Evolutionary conservation across 495 filamentous ascomycete genomes (phyloP).

Genomic region (Letharia columbiana): DNA sequence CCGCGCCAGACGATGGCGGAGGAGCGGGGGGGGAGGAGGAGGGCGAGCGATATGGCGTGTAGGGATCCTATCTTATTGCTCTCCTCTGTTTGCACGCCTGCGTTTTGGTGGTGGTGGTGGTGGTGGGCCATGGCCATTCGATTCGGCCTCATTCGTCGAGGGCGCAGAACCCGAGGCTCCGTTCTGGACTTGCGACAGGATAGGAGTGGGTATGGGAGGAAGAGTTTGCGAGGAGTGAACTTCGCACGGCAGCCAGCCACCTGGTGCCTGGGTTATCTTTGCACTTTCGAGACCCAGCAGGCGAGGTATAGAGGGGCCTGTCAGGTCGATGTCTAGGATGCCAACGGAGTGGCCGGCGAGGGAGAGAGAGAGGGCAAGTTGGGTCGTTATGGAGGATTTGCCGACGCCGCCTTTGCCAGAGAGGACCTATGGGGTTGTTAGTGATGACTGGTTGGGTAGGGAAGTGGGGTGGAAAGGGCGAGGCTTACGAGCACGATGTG

Average conservation of each 20-base stretch:
- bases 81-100: not conserved
- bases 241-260: slow-evolving; percentile 81
- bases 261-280: slow-evolving; percentile 81
- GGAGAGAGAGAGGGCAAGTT: slow-evolving; percentile 84
- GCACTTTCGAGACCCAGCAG: slow-evolving; percentile 81
- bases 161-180: no score
- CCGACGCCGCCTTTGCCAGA: slow-evolving; percentile 97
- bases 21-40: slow-evolving; percentile 71
- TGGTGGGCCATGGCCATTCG: not conserved
- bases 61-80: slow-evolving; percentile 48
- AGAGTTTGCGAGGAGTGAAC: slow-evolving; percentile 51
- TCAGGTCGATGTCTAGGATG: slow-evolving; percentile 92
- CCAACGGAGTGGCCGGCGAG: slow-evolving; percentile 79
- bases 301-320: slow-evolving; percentile 90
- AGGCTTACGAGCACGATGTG: slow-evolving; percentile 44
- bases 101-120: slow-evolving; percentile 13
- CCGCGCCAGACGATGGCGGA: slow-evolving; percentile 96
- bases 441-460: slow-evolving; percentile 35
- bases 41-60: slow-evolving; percentile 86
- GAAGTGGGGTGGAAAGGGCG: slow-evolving; percentile 36
- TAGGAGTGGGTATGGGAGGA: slow-evolving; percentile 9
- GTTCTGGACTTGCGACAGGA: slow-evolving; percentile 8
- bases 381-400: slow-evolving; percentile 93
- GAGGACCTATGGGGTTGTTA: slow-evolving; percentile 53
- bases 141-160: no score